These are phyloP conservation scores for Ogataea degrootiae DNA, from an alignment of 805 yeast genomes.

Conservation along the genomic window DNA sequence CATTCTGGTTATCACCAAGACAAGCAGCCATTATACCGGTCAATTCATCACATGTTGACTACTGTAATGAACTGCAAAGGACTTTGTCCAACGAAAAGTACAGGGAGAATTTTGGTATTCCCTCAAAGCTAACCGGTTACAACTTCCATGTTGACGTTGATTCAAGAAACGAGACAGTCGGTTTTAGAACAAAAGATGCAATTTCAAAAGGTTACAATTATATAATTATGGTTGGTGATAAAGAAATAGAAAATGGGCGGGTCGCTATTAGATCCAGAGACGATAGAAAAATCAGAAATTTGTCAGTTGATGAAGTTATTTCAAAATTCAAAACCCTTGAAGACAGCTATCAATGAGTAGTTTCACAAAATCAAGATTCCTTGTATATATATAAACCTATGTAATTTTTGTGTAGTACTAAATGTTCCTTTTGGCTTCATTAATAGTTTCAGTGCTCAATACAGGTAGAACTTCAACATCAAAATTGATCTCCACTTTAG, in stretches of 20 bases:
- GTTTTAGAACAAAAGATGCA: slow-evolving; percentile 77
- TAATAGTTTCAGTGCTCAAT: slow-evolving; percentile 12
- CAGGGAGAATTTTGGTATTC: slow-evolving; percentile 28
- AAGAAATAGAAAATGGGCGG: slow-evolving; percentile 57
- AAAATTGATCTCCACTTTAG: slow-evolving; percentile 19
- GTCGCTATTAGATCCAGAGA: slow-evolving; percentile 62
- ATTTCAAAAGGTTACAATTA: slow-evolving; percentile 69
- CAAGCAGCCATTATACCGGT: slow-evolving; percentile 86
- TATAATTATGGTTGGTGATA: slow-evolving; percentile 82
- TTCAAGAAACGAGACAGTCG: slow-evolving; percentile 69
- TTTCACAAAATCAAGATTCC: not conserved
- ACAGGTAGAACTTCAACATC: slow-evolving; percentile 20
- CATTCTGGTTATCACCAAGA: slow-evolving; percentile 93
- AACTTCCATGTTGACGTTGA: slow-evolving; percentile 76
- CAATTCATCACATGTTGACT: slow-evolving; percentile 51
- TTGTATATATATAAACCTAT: slow-evolving; percentile 2
- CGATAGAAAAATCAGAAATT: slow-evolving; percentile 38
- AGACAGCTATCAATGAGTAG: slow-evolving; percentile 35
- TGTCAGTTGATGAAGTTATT: slow-evolving; percentile 48
- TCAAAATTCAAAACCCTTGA: slow-evolving; percentile 53
- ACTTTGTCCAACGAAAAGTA: slow-evolving; percentile 43
- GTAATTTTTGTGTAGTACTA: not conserved
- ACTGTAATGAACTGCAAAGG: slow-evolving; percentile 46
- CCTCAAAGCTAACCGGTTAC: slow-evolving; percentile 53
- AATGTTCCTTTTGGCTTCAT: slow-evolving; percentile 14